Percentiles rank a stretch among this genome's conserved stretches.
Evolutionary conservation across 2,329 filamentous ascomycete genomes (phyloP).

Genomic region (Colletotrichum chlorophyti): DNA sequence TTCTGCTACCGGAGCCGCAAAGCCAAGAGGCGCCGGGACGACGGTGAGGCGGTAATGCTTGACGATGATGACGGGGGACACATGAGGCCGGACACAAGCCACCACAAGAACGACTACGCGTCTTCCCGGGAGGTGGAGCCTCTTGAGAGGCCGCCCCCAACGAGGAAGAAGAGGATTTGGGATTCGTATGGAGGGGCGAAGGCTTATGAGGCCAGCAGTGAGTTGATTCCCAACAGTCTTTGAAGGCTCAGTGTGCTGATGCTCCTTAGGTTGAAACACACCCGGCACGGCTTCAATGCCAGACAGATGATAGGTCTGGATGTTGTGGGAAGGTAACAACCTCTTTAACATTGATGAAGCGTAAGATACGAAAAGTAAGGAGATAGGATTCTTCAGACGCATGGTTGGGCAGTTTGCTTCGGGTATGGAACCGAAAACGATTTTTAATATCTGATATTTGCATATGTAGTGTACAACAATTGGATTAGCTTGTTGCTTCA

Average conservation of each 20-base stretch:
- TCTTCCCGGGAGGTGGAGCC: conserved; percentile 1
- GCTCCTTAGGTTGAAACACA: neutral
- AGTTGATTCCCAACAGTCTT: neutral
- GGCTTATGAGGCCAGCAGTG: conserved; percentile 4
- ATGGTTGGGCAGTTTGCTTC: no score
- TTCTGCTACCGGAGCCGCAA: conserved; percentile 32
- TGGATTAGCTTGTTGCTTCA: no score
- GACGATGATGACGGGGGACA: neutral
- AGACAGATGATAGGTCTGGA: no score
- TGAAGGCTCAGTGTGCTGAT: no score
- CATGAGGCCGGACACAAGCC: conserved; percentile 2
- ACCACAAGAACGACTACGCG: neutral
- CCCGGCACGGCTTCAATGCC: no score
- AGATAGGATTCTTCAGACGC: no score
- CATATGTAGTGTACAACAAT: no score
- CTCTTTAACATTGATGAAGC: no score
- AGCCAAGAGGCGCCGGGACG: conserved; percentile 11
- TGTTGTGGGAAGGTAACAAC: no score
- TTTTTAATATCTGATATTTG: no score
- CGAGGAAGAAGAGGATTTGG: conserved; percentile 10
- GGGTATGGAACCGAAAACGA: no score
- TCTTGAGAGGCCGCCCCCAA: neutral
- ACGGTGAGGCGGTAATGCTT: neutral
- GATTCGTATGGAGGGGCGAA: neutral
- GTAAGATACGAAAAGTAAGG: no score